These are phyloP conservation scores for Puya raimondii DNA, from an alignment of 176 grass and related monocot genomes.

Conservation along the genomic window DNA sequence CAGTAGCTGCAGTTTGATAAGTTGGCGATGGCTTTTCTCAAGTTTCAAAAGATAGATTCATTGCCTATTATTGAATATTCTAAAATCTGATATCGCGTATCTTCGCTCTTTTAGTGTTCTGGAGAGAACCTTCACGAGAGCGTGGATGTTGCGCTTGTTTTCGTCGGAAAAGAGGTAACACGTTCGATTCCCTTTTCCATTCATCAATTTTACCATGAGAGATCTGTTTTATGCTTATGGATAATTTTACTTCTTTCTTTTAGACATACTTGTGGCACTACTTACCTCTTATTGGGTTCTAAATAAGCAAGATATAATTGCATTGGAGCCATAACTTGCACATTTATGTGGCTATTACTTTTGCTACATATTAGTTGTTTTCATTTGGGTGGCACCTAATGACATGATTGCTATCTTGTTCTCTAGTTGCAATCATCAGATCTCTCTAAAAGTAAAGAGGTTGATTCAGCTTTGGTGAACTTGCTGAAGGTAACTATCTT, in stretches of 20 bases:
- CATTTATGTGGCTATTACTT: neutral
- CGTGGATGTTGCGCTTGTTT: constrained; percentile 71
- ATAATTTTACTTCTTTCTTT: too few species aligned
- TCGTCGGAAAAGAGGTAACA: constrained; percentile 71
- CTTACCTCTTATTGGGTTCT: neutral
- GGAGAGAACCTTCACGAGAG: constrained; percentile 26
- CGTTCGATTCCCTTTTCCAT: neutral
- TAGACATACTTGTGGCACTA: too few species aligned
- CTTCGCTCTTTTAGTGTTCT: constrained; percentile 45
- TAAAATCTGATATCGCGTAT: constrained; percentile 6
- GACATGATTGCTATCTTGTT: constrained; percentile 11
- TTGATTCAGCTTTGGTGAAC: constrained; percentile 52
- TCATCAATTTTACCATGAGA: neutral
- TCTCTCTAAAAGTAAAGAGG: constrained; percentile 62
- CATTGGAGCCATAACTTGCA: too few species aligned
- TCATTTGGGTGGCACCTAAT: neutral
- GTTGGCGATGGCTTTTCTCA: too few species aligned
- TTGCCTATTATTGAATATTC: constrained; percentile 2
- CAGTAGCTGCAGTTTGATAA: neutral
- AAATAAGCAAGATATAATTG: neutral
- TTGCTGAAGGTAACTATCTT: constrained; percentile 51
- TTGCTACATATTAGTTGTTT: neutral
- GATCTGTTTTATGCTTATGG: too few species aligned
- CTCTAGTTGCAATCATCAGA: constrained; percentile 74
- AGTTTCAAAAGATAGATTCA: too few species aligned